Evolutionary conservation across 208 protist genomes (phyloP).

Genomic region (Acanthamoeba castellanii): DNA sequence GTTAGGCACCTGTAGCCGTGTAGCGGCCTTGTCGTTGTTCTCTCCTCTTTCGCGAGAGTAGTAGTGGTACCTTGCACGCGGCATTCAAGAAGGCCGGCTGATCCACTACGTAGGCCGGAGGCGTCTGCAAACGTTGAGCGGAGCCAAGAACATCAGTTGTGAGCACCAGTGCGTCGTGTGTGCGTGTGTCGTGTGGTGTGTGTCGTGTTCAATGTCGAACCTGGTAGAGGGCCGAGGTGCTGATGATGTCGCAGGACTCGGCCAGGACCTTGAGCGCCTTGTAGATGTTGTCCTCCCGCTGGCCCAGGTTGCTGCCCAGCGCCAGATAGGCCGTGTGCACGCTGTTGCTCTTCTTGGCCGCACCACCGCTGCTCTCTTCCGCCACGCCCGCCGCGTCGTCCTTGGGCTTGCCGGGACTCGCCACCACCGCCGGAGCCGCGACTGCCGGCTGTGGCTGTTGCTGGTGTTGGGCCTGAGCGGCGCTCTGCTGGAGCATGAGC

Average conservation of each 20-base stretch:
- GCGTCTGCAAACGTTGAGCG: constrained; percentile 11
- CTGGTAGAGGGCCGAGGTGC: constrained; percentile 66
- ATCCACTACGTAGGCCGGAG: constrained; percentile 74
- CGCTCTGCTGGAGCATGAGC: not conserved
- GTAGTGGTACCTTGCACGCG: constrained; percentile 65
- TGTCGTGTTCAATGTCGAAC: not conserved
- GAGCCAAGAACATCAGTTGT: not conserved
- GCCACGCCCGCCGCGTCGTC: not conserved
- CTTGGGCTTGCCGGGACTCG: not conserved
- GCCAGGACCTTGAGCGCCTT: constrained; percentile 61
- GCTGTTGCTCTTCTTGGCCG: not conserved
- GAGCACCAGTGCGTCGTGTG: not conserved
- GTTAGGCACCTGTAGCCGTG: too few species aligned
- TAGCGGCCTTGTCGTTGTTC: not conserved
- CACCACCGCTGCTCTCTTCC: not conserved
- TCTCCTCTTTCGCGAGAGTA: not conserved
- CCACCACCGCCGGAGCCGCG: not conserved
- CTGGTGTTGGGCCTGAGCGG: not conserved
- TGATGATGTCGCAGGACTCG: constrained; percentile 21
- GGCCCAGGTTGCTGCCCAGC: constrained; percentile 66
- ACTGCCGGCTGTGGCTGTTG: not conserved
- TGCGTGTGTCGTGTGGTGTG: not conserved
- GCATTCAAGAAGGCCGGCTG: constrained; percentile 79
- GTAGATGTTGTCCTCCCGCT: constrained; percentile 68
- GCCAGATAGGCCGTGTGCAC: constrained; percentile 50